Evolutionary conservation across 2,329 filamentous ascomycete genomes (phyloP).

Genomic region (Stagonosporopsis vannaccii): DNA sequence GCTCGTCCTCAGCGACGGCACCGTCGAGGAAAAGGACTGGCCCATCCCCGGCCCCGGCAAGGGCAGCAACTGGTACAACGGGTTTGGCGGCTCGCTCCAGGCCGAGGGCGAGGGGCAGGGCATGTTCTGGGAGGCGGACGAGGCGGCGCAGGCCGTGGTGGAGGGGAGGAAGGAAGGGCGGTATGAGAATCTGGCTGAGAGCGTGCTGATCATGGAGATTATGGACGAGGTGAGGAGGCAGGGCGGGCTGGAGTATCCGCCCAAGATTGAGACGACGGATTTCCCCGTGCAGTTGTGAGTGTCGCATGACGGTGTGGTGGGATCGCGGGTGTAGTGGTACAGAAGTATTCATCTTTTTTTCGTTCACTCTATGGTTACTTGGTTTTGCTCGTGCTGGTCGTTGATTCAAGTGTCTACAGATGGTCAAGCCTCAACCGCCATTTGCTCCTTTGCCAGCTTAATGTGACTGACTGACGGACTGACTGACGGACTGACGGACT

Average conservation of each 20-base stretch:
- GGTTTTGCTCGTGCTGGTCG: too few species aligned
- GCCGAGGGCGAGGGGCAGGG: constrained; percentile 72
- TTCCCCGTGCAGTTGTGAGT: constrained; percentile 41
- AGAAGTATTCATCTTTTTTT: too few species aligned
- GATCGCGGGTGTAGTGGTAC: too few species aligned
- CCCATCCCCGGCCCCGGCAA: constrained; percentile 56
- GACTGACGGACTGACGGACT: too few species aligned
- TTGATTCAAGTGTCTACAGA: too few species aligned
- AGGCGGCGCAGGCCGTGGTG: constrained; percentile 75
- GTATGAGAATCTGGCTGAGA: constrained; percentile 71
- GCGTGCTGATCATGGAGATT: constrained; percentile 82
- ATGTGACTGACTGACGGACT: too few species aligned
- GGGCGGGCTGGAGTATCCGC: constrained; percentile 68
- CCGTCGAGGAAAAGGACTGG: constrained; percentile 57
- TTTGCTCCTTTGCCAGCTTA: too few species aligned
- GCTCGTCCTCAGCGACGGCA: constrained; percentile 63
- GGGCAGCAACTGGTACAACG: constrained; percentile 57
- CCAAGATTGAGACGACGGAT: constrained; percentile 66
- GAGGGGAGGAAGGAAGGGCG: constrained; percentile 81
- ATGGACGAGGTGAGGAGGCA: constrained; percentile 75
- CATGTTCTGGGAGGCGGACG: constrained; percentile 90
- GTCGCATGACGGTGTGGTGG: too few species aligned
- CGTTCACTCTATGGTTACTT: too few species aligned
- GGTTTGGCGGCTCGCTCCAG: constrained; percentile 52
- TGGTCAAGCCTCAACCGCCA: too few species aligned